Conservation (phyloP, 140 eudicot genomes). For the Flaveria floridana region DNA sequence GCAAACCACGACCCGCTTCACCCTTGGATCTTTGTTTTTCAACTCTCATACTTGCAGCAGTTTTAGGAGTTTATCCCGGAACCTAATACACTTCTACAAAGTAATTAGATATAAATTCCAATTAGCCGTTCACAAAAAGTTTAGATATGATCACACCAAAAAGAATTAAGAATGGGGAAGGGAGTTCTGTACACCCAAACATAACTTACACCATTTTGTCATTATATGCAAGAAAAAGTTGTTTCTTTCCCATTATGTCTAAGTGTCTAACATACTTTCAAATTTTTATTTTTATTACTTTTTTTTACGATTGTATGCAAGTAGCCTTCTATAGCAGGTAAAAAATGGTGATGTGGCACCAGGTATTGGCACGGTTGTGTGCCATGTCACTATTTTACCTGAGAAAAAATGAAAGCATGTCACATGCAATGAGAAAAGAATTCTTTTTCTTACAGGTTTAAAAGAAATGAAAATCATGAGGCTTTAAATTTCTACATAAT, state of each 20-base stretch:
- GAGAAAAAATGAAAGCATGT: not conserved
- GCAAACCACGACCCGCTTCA: constrained; percentile 65
- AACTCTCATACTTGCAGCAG: constrained; percentile 51
- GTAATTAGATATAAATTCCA: not conserved
- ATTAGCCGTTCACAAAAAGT: too few species aligned
- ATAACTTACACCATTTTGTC: not conserved
- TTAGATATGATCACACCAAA: not conserved
- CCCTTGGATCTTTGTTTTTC: constrained; percentile 60
- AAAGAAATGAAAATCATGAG: not conserved
- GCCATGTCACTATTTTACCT: not conserved
- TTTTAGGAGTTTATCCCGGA: constrained; percentile 17
- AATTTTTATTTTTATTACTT: too few species aligned
- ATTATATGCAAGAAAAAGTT: not conserved
- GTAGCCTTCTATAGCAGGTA: not conserved
- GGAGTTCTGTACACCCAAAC: not conserved
- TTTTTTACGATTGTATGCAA: not conserved
- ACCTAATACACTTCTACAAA: constrained; percentile 30
- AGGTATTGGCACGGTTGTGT: not conserved
- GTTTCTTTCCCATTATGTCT: not conserved
- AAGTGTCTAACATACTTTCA: not conserved
- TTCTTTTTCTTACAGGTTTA: not conserved
- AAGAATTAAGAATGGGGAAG: not conserved
- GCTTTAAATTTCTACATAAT: not conserved
- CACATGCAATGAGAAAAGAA: not conserved
- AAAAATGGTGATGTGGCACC: not conserved